These are phyloP conservation scores for Exserohilum turcica DNA, from an alignment of 2,329 filamentous ascomycete genomes.

Conservation along the genomic window DNA sequence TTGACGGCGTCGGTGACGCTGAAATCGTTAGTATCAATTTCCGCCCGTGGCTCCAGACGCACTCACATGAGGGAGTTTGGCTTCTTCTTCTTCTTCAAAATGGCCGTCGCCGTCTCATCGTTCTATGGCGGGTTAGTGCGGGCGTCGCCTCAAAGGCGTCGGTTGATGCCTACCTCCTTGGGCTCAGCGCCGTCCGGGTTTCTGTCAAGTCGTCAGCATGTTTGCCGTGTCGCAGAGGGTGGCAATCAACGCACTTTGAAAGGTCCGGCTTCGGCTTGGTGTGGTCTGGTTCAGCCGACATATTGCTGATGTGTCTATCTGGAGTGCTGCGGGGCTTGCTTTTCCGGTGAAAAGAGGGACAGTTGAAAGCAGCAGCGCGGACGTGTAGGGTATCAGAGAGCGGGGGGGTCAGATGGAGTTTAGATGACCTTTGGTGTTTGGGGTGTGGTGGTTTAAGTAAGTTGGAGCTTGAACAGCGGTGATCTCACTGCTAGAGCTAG, in stretches of 20 bases:
- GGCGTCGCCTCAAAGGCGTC: conserved; percentile 14
- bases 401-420: conserved; percentile 37
- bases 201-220: conserved; percentile 61
- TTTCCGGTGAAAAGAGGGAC: conserved; percentile 12
- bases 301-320: conserved; percentile 37
- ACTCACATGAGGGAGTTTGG: conserved; percentile 95
- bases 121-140: conserved; percentile 61
- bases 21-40: conserved; percentile 39
- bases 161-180: conserved; percentile 67
- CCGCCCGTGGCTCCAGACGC: neutral
- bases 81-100: conserved; percentile 99
- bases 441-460: conserved; percentile 45
- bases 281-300: conserved; percentile 59
- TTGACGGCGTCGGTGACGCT: conserved; percentile 98
- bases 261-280: conserved; percentile 57
- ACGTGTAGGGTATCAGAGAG: conserved; percentile 23
- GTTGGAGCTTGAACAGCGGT: conserved; percentile 34
- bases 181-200: conserved; percentile 87
- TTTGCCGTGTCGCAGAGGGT: conserved; percentile 11
- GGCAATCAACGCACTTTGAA: conserved; percentile 49
- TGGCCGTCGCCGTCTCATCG: conserved; percentile 91
- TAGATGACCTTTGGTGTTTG: conserved; percentile 21
- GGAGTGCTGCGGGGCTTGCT: conserved; percentile 23
- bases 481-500: conserved; percentile 34
- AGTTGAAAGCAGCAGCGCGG: conserved; percentile 22